phyloP scores from a whole-genome alignment of 2,329 filamentous ascomycete species.

The Aspergillus brunneoviolaceus region DNA sequence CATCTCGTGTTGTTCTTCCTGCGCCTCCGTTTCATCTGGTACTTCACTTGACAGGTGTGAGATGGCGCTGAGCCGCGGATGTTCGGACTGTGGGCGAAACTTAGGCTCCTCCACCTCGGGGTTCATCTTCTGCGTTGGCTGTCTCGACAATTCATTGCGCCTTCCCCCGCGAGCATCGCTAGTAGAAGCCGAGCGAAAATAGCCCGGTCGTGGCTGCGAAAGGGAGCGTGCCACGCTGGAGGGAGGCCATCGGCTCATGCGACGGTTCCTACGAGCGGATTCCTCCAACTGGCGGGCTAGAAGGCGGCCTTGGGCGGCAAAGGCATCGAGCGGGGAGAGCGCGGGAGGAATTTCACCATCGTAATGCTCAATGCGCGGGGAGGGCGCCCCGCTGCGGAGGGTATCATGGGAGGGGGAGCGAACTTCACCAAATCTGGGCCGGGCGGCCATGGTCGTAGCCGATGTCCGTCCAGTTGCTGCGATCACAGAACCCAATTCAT shows the following conservation, averaged over 20 bases:
- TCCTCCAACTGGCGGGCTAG: constrained; percentile 86
- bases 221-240: constrained; percentile 80
- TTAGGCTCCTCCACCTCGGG: constrained; percentile 46
- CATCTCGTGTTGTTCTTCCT: neutral
- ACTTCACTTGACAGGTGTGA: constrained; percentile 40
- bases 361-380: constrained; percentile 69
- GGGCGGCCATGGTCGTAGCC: constrained; percentile 50
- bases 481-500: constrained; percentile 4
- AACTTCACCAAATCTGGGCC: constrained; percentile 61
- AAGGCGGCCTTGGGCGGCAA: constrained; percentile 85
- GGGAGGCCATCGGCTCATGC: constrained; percentile 82
- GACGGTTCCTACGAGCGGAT: constrained; percentile 68
- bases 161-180: constrained; percentile 44
- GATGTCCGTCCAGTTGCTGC: constrained; percentile 8
- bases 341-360: constrained; percentile 79
- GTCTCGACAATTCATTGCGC: constrained; percentile 29
- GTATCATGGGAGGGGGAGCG: constrained; percentile 58
- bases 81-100: constrained; percentile 68
- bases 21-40: neutral
- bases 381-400: constrained; percentile 59
- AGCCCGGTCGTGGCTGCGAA: constrained; percentile 73
- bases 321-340: constrained; percentile 90
- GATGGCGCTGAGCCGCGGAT: constrained; percentile 68
- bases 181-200: constrained; percentile 72
- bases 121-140: constrained; percentile 40